Percentiles rank a stretch among this genome's conserved stretches.
Evolutionary conservation across 805 yeast species (phyloP).

Genomic region (Grigorovia humatica): DNA sequence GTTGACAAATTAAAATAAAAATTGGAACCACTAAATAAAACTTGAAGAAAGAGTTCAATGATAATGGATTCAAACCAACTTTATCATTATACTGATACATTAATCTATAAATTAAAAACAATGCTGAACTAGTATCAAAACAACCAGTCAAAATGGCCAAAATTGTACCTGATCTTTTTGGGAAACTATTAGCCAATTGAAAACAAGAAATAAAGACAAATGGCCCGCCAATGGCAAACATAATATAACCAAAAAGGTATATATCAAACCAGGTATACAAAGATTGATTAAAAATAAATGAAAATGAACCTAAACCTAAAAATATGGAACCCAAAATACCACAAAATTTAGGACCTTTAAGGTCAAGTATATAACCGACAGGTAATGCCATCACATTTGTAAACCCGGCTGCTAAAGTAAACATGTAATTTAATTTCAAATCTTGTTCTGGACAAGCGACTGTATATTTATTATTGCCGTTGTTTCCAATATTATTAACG

Average conservation of each 20-base stretch:
- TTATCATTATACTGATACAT: conserved; percentile 36
- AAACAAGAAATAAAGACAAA: conserved; percentile 84
- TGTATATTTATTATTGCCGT: neutral
- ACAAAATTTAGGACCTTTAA: conserved; percentile 69
- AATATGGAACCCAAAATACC: conserved; percentile 64
- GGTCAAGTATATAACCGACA: conserved; percentile 73
- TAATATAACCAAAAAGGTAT: conserved; percentile 62
- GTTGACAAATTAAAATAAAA: conserved; percentile 65
- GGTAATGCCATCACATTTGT: conserved; percentile 76
- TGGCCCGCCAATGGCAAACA: conserved; percentile 86
- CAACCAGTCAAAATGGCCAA: conserved; percentile 87
- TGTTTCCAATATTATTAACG: no score
- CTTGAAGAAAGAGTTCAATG: conserved; percentile 52
- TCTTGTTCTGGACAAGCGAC: conserved; percentile 66
- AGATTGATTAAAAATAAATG: conserved; percentile 9
- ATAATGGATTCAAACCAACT: conserved; percentile 2
- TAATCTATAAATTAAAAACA: conserved; percentile 65
- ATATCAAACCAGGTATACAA: conserved; percentile 38
- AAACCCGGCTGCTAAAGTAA: conserved; percentile 76
- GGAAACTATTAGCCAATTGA: conserved; percentile 82
- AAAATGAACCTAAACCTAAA: conserved; percentile 44
- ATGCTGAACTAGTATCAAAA: conserved; percentile 85
- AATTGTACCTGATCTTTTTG: conserved; percentile 68
- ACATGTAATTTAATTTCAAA: conserved; percentile 66
- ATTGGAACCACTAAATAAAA: conserved; percentile 64